These are phyloP conservation scores for Xylariaceae sp. DNA, from an alignment of 2,329 filamentous ascomycete genomes.

Conservation along the genomic window DNA sequence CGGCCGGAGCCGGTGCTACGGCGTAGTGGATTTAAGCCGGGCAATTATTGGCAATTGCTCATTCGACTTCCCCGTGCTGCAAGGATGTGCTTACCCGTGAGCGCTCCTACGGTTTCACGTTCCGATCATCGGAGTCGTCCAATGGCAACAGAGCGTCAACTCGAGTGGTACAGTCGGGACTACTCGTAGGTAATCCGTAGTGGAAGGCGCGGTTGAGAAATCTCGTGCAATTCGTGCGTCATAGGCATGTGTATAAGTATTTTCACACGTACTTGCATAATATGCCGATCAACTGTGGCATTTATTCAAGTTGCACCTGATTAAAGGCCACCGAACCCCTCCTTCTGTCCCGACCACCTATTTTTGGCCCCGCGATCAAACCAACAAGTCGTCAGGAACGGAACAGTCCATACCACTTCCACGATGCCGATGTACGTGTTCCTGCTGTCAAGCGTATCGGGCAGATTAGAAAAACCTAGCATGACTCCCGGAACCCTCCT, in stretches of 20 bases:
- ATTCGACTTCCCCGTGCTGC: neutral
- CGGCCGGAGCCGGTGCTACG: neutral
- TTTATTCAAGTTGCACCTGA: neutral
- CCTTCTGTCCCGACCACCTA: neutral
- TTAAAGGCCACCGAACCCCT: neutral
- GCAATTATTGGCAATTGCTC: neutral
- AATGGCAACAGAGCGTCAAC: neutral
- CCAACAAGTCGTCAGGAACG: neutral
- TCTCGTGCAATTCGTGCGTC: neutral
- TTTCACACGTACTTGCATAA: neutral
- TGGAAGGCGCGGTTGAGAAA: neutral
- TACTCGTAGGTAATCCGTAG: neutral
- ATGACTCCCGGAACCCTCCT: neutral
- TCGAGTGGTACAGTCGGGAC: neutral
- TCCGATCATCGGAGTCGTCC: neutral
- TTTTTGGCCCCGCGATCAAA: neutral
- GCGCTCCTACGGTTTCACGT: neutral
- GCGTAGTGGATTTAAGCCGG: neutral
- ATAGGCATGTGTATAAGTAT: neutral
- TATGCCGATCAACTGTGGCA: neutral
- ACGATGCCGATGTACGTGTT: slow-evolving; percentile 2
- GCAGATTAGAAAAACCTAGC: neutral
- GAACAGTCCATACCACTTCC: neutral
- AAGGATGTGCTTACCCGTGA: neutral
- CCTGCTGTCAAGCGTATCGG: neutral